These are phyloP conservation scores for Austroboletus novae-zelandiae DNA, from an alignment of 1,284 basidiomycete genomes.

Conservation along the genomic window DNA sequence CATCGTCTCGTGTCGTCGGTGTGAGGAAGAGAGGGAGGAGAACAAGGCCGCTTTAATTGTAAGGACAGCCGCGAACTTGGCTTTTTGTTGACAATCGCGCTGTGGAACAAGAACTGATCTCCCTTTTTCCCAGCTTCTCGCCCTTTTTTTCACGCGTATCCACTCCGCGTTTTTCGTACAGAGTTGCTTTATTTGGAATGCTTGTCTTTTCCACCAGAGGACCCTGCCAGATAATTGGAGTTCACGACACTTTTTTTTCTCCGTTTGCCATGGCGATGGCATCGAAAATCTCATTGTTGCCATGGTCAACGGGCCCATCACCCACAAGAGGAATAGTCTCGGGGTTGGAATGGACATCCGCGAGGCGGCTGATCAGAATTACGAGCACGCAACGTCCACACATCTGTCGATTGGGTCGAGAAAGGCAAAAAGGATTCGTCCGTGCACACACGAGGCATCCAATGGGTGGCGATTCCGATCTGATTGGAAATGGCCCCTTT, in stretches of 20 bases:
- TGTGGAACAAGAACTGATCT: background rate
- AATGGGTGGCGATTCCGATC: too few species aligned
- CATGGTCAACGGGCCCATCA: conserved; percentile 7
- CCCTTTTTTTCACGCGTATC: background rate
- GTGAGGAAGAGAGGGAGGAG: conserved; percentile 6
- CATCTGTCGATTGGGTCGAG: background rate
- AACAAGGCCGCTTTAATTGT: conserved; percentile 3
- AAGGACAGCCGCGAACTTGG: background rate
- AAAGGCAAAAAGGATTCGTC: background rate
- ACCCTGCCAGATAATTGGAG: too few species aligned
- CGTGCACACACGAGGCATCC: background rate
- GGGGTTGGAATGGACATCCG: background rate
- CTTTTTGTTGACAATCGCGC: background rate
- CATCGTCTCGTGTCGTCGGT: conserved; percentile 14
- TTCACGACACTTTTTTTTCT: background rate
- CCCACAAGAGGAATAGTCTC: background rate
- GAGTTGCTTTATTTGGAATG: background rate
- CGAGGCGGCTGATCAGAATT: background rate
- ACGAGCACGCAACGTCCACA: too few species aligned
- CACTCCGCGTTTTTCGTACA: background rate
- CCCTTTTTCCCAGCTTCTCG: background rate
- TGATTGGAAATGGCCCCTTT: too few species aligned
- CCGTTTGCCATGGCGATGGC: conserved; percentile 2
- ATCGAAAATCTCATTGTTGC: conserved; percentile 9
- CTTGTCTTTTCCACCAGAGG: background rate